Conservation (phyloP, 2,329 filamentous ascomycete genomes). For the Xylaria sp. region DNA sequence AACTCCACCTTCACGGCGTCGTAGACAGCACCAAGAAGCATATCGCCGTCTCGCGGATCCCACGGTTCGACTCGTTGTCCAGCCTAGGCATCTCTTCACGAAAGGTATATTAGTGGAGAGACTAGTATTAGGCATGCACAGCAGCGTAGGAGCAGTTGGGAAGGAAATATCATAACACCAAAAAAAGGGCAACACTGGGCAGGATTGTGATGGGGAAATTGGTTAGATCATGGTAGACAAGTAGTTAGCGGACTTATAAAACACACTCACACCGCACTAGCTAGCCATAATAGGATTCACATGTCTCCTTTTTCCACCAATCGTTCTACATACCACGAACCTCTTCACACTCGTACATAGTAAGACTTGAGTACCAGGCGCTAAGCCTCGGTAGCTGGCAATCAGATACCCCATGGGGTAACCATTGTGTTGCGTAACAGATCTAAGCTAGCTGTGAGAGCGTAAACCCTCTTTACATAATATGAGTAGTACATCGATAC, state of each 20-base stretch:
- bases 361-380: not conserved
- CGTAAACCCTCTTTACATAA: not conserved
- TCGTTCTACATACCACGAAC: not conserved
- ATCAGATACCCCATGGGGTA: not conserved
- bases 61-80: not conserved
- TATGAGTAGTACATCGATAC: not conserved
- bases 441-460: not conserved
- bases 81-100: not conserved
- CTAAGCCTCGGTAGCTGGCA: not conserved
- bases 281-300: not conserved
- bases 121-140: not conserved
- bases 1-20: conserved; percentile 54
- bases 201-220: not conserved
- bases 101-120: not conserved
- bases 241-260: not conserved
- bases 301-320: not conserved
- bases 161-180: not conserved
- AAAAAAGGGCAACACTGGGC: not conserved
- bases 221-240: conserved; percentile 1
- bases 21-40: not conserved
- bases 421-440: not conserved
- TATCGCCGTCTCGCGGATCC: not conserved
- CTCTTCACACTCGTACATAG: not conserved
- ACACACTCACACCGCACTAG: not conserved
- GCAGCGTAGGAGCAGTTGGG: not conserved